phyloP scores from a whole-genome alignment of 371 early-diverging fungal genomes.

The Mucor ambiguus region DNA sequence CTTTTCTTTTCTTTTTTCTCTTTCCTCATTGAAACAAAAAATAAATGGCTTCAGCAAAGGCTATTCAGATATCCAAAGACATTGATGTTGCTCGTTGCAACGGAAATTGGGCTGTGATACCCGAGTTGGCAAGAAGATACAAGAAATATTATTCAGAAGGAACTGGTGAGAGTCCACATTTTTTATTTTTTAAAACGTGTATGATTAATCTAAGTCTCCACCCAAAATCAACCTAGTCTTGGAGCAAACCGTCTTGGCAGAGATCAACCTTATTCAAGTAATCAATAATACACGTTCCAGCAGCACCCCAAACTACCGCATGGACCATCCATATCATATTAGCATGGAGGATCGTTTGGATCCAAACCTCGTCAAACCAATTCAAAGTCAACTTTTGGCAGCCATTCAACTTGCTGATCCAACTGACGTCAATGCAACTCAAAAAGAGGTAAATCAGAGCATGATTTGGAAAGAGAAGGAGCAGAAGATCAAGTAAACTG shows the following conservation, averaged over 20 bases:
- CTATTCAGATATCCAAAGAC: conserved; percentile 42
- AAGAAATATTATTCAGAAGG: conserved; percentile 63
- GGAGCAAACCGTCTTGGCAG: conserved; percentile 52
- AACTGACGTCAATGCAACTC: neutral
- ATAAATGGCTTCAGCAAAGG: conserved; percentile 32
- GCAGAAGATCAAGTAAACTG: neutral
- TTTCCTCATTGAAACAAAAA: neutral
- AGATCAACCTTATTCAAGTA: conserved; percentile 27
- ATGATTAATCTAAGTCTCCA: neutral
- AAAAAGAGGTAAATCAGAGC: conserved; percentile 35
- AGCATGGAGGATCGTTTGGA: conserved; percentile 30
- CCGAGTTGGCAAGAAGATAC: conserved; percentile 64
- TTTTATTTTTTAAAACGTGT: neutral
- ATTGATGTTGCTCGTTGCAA: conserved; percentile 57
- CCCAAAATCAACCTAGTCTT: conserved; percentile 25
- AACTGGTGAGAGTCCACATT: conserved; percentile 42
- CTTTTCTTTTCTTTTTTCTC: neutral
- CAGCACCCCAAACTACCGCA: conserved; percentile 11
- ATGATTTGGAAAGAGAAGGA: too few relatives aligned
- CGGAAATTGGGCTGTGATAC: conserved; percentile 53
- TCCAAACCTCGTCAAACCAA: conserved; percentile 23
- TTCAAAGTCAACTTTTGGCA: conserved; percentile 32
- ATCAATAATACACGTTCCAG: conserved; percentile 10
- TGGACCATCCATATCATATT: conserved; percentile 35
- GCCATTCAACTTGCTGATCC: conserved; percentile 24